Conservation (phyloP, 495 filamentous ascomycete genomes). For the Aspergillus avenaceus region DNA sequence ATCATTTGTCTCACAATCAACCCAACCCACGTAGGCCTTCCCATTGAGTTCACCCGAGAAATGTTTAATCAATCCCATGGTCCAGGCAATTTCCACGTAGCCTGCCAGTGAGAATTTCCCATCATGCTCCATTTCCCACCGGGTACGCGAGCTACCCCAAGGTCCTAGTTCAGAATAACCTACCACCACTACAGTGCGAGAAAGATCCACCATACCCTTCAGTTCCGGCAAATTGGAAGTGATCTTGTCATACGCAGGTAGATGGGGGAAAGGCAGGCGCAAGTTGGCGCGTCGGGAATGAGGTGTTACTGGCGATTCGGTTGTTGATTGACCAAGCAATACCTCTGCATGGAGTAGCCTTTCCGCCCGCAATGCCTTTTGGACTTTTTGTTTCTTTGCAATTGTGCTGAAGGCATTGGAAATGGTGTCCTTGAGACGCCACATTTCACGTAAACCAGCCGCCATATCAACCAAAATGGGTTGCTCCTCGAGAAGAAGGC, state of each 20-base stretch:
- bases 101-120: constrained; percentile 96
- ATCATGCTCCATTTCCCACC: constrained; percentile 98
- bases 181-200: constrained; percentile 93
- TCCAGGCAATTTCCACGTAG: constrained; percentile 99
- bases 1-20: constrained; percentile 86
- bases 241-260: too few relatives aligned
- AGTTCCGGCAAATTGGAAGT: constrained; percentile 48
- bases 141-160: constrained; percentile 94
- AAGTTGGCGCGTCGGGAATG: too few relatives aligned
- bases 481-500: constrained; percentile 86
- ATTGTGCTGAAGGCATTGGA: too few relatives aligned
- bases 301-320: too few relatives aligned
- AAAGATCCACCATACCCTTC: constrained; percentile 95
- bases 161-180: constrained; percentile 95
- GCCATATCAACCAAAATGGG: constrained; percentile 94
- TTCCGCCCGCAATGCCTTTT: too few relatives aligned
- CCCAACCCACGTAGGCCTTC: constrained; percentile 93
- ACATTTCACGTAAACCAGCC: too few relatives aligned
- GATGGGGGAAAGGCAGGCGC: too few relatives aligned
- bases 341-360: too few relatives aligned
- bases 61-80: constrained; percentile 98
- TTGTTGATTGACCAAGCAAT: too few relatives aligned
- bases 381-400: too few relatives aligned
- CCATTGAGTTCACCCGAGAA: constrained; percentile 95
- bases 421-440: too few relatives aligned